Evolutionary conservation across 139 green algal genomes (phyloP).

Genomic region (Pleodorina starrii): DNA sequence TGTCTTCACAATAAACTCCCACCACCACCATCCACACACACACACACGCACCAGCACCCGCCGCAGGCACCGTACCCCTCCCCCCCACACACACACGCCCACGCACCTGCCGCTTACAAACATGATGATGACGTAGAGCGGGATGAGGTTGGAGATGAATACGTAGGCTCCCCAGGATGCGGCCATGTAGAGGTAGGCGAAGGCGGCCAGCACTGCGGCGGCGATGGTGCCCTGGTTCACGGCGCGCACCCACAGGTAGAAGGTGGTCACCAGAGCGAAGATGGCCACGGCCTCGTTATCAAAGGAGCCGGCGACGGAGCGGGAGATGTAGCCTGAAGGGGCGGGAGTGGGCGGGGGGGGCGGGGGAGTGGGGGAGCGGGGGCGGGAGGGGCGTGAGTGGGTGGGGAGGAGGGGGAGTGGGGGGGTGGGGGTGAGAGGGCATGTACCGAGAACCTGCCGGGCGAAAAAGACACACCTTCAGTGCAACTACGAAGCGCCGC

Average conservation of each 20-base stretch:
- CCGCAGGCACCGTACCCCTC: not conserved
- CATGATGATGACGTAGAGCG: slow-evolving; percentile 77
- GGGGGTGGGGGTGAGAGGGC: no score
- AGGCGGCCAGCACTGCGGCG: slow-evolving; percentile 59
- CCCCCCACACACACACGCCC: not conserved
- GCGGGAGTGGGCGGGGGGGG: no score
- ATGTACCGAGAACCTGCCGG: no score
- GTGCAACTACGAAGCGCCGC: not conserved
- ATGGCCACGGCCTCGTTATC: slow-evolving; percentile 84
- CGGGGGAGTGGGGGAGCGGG: not conserved
- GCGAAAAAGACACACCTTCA: not conserved
- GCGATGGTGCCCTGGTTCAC: slow-evolving; percentile 66
- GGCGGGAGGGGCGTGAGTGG: no score
- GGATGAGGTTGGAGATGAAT: slow-evolving; percentile 74
- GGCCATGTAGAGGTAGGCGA: slow-evolving; percentile 84
- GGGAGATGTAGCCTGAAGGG: slow-evolving; percentile 79
- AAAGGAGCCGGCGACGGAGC: slow-evolving; percentile 78
- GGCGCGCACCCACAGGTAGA: slow-evolving; percentile 73
- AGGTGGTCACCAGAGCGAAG: slow-evolving; percentile 78
- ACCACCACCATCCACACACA: not conserved
- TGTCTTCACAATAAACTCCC: no score
- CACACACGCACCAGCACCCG: not conserved
- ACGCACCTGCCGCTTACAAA: slow-evolving; percentile 54
- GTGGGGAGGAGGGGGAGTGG: no score
- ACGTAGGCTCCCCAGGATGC: slow-evolving; percentile 65